These are phyloP conservation scores for Pythium utonaiense DNA, from an alignment of 352 stramenopile genomes.

Conservation along the genomic window DNA sequence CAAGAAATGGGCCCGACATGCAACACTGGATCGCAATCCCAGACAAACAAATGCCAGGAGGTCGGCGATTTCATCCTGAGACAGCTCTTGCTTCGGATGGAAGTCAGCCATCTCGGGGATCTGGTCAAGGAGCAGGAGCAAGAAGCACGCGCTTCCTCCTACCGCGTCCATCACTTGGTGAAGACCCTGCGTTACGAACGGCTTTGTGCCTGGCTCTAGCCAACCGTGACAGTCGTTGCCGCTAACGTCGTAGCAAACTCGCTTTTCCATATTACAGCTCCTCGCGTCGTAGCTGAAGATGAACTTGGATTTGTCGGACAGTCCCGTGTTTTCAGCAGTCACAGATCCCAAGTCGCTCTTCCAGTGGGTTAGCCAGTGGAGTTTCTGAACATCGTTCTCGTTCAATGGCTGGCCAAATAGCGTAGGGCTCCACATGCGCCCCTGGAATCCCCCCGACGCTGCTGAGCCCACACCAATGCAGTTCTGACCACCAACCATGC, in stretches of 20 bases:
- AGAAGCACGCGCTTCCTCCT: slow-evolving; percentile 65
- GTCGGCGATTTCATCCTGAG: slow-evolving; percentile 62
- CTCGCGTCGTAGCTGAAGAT: slow-evolving; percentile 78
- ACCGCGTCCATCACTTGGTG: slow-evolving; percentile 61
- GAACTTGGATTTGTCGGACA: slow-evolving; percentile 75
- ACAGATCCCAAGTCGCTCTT: slow-evolving; percentile 60
- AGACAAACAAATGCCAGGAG: slow-evolving; percentile 58
- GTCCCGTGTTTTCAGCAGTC: slow-evolving; percentile 55
- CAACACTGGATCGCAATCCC: slow-evolving; percentile 50
- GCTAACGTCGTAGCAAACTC: slow-evolving; percentile 69
- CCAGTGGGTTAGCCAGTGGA: slow-evolving; percentile 78
- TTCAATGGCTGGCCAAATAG: slow-evolving; percentile 64
- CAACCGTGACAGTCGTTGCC: slow-evolving; percentile 71
- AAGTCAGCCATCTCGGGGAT: slow-evolving; percentile 79
- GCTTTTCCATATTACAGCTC: slow-evolving; percentile 50
- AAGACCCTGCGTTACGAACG: slow-evolving; percentile 59
- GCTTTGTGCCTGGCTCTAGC: slow-evolving; percentile 64
- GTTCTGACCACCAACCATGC: slow-evolving; percentile 68
- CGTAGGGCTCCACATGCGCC: slow-evolving; percentile 73
- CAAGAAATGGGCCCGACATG: slow-evolving; percentile 71
- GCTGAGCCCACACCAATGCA: slow-evolving; percentile 61
- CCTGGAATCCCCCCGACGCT: slow-evolving; percentile 42
- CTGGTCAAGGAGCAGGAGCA: slow-evolving; percentile 70
- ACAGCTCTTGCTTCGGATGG: slow-evolving; percentile 63
- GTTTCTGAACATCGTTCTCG: slow-evolving; percentile 59